phyloP scores from a whole-genome alignment of 805 yeast genomes.

The Blastobotrys terrestris region DNA sequence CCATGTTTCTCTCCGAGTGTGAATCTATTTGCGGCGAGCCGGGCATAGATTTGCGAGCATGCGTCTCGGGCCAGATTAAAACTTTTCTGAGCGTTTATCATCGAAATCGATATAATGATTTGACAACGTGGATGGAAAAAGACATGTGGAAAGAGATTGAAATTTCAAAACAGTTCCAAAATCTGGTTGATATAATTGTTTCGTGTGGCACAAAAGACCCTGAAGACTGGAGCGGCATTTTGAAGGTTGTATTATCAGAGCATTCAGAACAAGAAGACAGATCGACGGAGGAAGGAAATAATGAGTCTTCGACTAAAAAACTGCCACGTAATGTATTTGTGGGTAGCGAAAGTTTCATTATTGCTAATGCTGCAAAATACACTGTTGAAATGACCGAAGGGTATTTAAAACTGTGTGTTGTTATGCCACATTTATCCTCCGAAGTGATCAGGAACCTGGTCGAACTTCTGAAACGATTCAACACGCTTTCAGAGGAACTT shows the following conservation, averaged over 20 bases:
- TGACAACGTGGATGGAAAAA: slow-evolving; percentile 48
- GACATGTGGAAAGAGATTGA: slow-evolving; percentile 79
- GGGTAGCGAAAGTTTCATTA: slow-evolving; percentile 51
- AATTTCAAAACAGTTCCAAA: slow-evolving; percentile 45
- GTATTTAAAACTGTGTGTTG: slow-evolving; percentile 49
- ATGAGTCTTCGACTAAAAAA: slow-evolving; percentile 6
- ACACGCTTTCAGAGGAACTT: slow-evolving; percentile 50
- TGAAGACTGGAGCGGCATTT: slow-evolving; percentile 40
- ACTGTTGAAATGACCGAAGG: slow-evolving; percentile 41
- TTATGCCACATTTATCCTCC: slow-evolving; percentile 42
- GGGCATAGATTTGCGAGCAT: slow-evolving; percentile 56
- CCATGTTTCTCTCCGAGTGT: slow-evolving; percentile 72
- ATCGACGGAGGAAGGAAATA: neutral
- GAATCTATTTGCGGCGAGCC: slow-evolving; percentile 72
- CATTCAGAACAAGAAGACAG: slow-evolving; percentile 8
- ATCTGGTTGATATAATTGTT: slow-evolving; percentile 44
- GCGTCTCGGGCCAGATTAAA: slow-evolving; percentile 59
- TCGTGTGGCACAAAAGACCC: slow-evolving; percentile 44
- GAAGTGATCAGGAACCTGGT: slow-evolving; percentile 28
- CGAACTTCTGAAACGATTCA: slow-evolving; percentile 45
- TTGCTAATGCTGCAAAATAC: slow-evolving; percentile 44
- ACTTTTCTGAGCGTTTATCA: slow-evolving; percentile 54
- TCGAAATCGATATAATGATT: slow-evolving; percentile 39
- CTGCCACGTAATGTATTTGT: slow-evolving; percentile 33
- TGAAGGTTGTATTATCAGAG: slow-evolving; percentile 14